These are phyloP conservation scores for Cladophialophora chaetospira DNA, from an alignment of 2,329 filamentous ascomycete genomes.

Conservation along the genomic window DNA sequence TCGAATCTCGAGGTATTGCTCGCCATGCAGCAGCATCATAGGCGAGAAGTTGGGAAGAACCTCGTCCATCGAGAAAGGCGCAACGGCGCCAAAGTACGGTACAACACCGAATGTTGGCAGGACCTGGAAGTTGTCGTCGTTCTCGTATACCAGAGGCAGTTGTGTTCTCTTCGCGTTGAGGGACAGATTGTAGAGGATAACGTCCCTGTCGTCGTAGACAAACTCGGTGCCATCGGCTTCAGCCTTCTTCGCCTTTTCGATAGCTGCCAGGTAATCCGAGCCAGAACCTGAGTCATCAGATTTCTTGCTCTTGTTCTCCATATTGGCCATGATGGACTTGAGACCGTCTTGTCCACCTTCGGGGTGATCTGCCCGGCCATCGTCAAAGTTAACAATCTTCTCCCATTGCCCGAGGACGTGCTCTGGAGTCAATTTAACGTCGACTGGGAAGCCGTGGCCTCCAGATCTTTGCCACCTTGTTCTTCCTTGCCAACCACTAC, in stretches of 20 bases:
- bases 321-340: slow-evolving; percentile 80
- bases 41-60: slow-evolving; percentile 95
- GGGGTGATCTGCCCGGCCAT: slow-evolving; percentile 84
- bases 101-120: slow-evolving; percentile 84
- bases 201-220: slow-evolving; percentile 80
- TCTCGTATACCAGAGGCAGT: slow-evolving; percentile 85
- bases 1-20: slow-evolving; percentile 94
- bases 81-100: slow-evolving; percentile 82
- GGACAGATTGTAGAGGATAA: slow-evolving; percentile 94
- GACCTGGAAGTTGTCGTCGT: slow-evolving; percentile 86
- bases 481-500: slow-evolving; percentile 86
- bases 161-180: slow-evolving; percentile 89
- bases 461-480: slow-evolving; percentile 94
- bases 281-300: slow-evolving; percentile 43
- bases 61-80: slow-evolving; percentile 76
- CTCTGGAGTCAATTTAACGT: slow-evolving; percentile 81
- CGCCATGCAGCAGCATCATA: slow-evolving; percentile 98
- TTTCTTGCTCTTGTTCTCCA: slow-evolving; percentile 72
- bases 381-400: slow-evolving; percentile 82
- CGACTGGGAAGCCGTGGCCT: slow-evolving; percentile 87
- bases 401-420: slow-evolving; percentile 75
- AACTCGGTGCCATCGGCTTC: slow-evolving; percentile 75
- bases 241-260: slow-evolving; percentile 72
- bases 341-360: slow-evolving; percentile 74
- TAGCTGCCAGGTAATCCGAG: slow-evolving; percentile 71